Percentiles rank a stretch among this genome's conserved stretches.
Evolutionary conservation across 805 yeast genomes (phyloP).

Genomic region (Ogataea trehaloabstinens): DNA sequence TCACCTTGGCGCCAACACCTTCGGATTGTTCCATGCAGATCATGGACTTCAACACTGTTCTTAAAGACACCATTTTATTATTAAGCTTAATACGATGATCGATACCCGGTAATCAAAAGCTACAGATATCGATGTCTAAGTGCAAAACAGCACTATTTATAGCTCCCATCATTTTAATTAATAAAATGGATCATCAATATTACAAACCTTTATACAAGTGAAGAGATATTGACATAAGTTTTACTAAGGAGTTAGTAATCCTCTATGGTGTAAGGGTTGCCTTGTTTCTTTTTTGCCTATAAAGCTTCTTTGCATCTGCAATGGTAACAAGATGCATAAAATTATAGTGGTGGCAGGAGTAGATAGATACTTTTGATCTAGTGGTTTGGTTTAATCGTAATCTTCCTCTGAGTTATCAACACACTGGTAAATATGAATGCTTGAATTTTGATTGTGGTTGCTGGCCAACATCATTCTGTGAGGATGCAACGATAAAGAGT

Average conservation of each 20-base stretch:
- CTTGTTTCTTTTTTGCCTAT: too few relatives aligned
- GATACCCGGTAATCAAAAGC: not conserved
- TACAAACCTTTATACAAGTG: too few relatives aligned
- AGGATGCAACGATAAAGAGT: slow-evolving; percentile 79
- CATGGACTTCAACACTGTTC: slow-evolving; percentile 51
- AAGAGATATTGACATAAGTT: slow-evolving; percentile 1
- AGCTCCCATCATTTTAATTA: not conserved
- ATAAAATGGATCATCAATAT: too few relatives aligned
- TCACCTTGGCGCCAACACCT: slow-evolving; percentile 85
- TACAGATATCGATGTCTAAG: not conserved
- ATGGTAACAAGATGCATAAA: too few relatives aligned
- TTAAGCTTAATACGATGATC: too few relatives aligned
- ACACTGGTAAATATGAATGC: slow-evolving; percentile 61
- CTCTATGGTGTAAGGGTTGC: not conserved
- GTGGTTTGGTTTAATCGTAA: slow-evolving; percentile 1
- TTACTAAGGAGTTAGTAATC: slow-evolving; percentile 3
- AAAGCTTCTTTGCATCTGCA: too few relatives aligned
- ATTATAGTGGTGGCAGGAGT: too few relatives aligned
- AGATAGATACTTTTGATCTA: too few relatives aligned
- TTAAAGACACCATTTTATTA: slow-evolving; percentile 29
- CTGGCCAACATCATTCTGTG: slow-evolving; percentile 93
- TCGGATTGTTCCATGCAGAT: slow-evolving; percentile 71
- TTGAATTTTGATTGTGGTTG: slow-evolving; percentile 73
- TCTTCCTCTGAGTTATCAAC: slow-evolving; percentile 29
- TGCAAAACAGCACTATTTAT: not conserved